A percentile compares a stretch with the other conserved stretches of the same genome.
phyloP scores from a whole-genome alignment of 169 alveolate species.

The Theileria luwenshuni region DNA sequence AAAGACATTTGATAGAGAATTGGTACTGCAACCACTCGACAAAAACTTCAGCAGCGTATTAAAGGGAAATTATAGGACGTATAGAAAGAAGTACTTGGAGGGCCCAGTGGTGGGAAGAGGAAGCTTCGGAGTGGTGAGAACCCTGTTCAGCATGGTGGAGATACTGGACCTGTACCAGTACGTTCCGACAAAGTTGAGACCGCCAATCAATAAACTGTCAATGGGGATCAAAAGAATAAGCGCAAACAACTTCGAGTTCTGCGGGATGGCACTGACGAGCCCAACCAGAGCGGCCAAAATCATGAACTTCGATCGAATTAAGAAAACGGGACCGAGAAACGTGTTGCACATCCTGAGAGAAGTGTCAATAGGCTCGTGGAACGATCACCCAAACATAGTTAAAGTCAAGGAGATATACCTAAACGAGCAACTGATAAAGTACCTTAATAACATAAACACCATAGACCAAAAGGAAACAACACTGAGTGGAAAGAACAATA shows the following conservation, averaged over 20 bases:
- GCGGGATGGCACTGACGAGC: conserved; percentile 41
- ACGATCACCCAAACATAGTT: conserved; percentile 95
- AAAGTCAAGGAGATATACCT: conserved; percentile 88
- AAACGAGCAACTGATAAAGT: conserved; percentile 36
- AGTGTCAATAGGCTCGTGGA: conserved; percentile 63
- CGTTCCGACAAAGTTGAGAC: conserved; percentile 48
- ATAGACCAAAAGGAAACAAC: conserved; percentile 14
- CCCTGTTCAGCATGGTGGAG: conserved; percentile 57
- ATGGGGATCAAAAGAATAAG: conserved; percentile 36
- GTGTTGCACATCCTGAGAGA: conserved; percentile 56
- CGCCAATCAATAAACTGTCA: conserved; percentile 48
- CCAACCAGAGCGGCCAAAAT: conserved; percentile 68
- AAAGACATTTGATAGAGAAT: neutral
- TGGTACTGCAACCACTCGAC: neutral
- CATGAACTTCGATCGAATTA: conserved; percentile 38
- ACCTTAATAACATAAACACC: conserved; percentile 32
- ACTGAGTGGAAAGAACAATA: conserved; percentile 42
- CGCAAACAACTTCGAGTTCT: conserved; percentile 46
- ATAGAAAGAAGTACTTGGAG: conserved; percentile 61
- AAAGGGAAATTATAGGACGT: conserved; percentile 64
- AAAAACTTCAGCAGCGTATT: conserved; percentile 43
- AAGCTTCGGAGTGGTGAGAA: conserved; percentile 65
- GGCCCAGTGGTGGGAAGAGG: conserved; percentile 69
- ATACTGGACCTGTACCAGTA: conserved; percentile 46
- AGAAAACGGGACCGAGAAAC: conserved; percentile 33